Evolutionary conservation across 2,329 filamentous ascomycete species (phyloP).

Genomic region (Ascochyta viciae-villosae): DNA sequence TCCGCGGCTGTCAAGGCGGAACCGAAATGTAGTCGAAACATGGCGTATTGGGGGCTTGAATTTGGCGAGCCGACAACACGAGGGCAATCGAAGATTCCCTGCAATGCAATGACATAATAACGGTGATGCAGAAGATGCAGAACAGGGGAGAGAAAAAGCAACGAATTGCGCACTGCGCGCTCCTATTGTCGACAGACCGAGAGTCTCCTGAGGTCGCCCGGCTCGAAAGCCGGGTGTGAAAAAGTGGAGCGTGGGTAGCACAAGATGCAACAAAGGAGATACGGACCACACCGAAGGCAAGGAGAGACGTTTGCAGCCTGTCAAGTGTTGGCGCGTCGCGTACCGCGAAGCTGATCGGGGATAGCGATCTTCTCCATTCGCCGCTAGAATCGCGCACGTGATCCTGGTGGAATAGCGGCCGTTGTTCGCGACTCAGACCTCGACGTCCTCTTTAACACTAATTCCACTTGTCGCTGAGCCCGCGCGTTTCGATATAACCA

Average conservation of each 20-base stretch:
- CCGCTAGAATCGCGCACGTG: constrained; percentile 22
- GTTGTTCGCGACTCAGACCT: constrained; percentile 27
- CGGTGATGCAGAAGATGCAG: constrained; percentile 9
- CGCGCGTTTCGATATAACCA: constrained; percentile 19
- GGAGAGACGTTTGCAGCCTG: constrained; percentile 30
- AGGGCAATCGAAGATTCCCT: constrained; percentile 3
- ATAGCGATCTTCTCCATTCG: constrained; percentile 16
- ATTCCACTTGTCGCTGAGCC: constrained; percentile 29
- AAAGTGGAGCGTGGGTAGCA: constrained; percentile 19
- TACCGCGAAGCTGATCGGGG: constrained; percentile 22
- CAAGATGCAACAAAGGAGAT: constrained; percentile 29
- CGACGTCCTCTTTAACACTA: constrained; percentile 30
- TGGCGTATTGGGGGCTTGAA: constrained; percentile 1
- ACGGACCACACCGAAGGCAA: constrained; percentile 21
- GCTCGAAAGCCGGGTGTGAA: constrained; percentile 10
- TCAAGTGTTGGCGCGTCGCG: constrained; percentile 19
- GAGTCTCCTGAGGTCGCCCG: constrained; percentile 12
- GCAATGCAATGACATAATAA: constrained; percentile 6
- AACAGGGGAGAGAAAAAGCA: constrained; percentile 16
- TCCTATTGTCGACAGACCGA: constrained; percentile 13
- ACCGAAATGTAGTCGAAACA: constrained; percentile 13
- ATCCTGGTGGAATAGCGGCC: constrained; percentile 14
- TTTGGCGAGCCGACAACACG: constrained; percentile 11
- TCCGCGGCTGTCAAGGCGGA: neutral
- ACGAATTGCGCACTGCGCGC: constrained; percentile 10